Conservation (phyloP, 208 protist species). For the Trypanosomatidae sp. region DNA sequence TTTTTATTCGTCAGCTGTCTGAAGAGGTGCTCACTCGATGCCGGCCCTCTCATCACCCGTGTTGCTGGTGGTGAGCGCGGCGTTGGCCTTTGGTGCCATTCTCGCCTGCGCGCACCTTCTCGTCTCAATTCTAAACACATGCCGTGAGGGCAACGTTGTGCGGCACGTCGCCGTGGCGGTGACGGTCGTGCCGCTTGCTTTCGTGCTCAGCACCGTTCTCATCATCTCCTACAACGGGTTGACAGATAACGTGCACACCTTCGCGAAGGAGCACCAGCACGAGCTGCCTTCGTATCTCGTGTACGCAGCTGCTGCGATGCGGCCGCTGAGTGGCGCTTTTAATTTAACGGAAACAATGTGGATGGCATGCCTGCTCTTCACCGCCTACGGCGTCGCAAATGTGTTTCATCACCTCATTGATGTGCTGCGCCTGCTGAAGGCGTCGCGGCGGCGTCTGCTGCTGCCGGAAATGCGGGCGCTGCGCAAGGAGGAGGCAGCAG, state of each 20-base stretch:
- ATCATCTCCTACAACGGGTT: conserved; percentile 15
- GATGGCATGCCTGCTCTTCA: conserved; percentile 55
- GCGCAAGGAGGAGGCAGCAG: conserved; percentile 7
- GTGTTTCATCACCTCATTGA: conserved; percentile 54
- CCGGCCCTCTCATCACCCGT: no score
- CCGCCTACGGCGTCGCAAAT: conserved; percentile 47
- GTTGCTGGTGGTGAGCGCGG: no score
- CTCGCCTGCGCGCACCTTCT: not conserved
- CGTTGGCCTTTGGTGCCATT: not conserved
- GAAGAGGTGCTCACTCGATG: no score
- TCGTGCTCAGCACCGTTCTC: conserved; percentile 20
- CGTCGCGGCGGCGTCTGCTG: conserved; percentile 51
- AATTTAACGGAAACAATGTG: conserved; percentile 22
- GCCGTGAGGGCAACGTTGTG: not conserved
- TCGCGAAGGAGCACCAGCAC: conserved; percentile 14
- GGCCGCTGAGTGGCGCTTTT: not conserved
- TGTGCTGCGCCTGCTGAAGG: conserved; percentile 55
- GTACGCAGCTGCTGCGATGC: conserved; percentile 13
- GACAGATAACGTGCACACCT: conserved; percentile 9
- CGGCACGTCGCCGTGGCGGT: conserved; percentile 41
- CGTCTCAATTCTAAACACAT: not conserved
- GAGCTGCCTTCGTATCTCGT: conserved; percentile 20
- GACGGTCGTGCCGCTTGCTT: conserved; percentile 34
- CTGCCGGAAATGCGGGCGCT: conserved; percentile 22
- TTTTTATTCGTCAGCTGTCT: no score